Evolutionary conservation across 2,329 filamentous ascomycete species (phyloP), one percentile per base, ranked within the genome.

Genomic region (Polytolypa hystricis): DNA sequence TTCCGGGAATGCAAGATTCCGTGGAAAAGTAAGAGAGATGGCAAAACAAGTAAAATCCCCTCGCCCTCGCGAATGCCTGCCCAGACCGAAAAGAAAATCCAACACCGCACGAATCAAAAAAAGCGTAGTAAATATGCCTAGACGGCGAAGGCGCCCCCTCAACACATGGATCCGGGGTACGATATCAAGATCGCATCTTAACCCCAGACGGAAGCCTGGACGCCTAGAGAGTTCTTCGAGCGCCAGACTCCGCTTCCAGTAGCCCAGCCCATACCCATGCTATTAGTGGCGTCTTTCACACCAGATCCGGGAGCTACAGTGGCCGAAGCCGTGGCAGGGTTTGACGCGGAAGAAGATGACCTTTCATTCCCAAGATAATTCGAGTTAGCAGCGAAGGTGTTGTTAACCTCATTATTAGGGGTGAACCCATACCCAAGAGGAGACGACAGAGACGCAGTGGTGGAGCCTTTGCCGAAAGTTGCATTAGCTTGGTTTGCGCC

Each of bases 151-250:
- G n/a, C n/a, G n/a, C n/a, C n/a, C n/a, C n/a, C n/a, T n/a, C n/a
- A n/a, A n/a, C n/a, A n/a, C n/a, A n/a, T n/a, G n/a, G n/a, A n/a
- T n/a, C n/a, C n/a, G n/a, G n/a, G n/a, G n/a, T n/a, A n/a, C n/a
- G n/a, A n/a, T n/a, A n/a, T n/a, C n/a, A n/a, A n/a, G n/a, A n/a
- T n/a, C n/a, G n/a, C 21, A 25, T n/a, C 21, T 30, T 79, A 95
- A 50, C 87, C 87, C 87, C 87, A 96, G 49, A 95, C 89, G 46
- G 85, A 93, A 46, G 87, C 86, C 58, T 93, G 85, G 43, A 87
- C 82, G 46, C 86, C 84, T 43, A 93, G 77, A 34, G 77, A 76
- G 46, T 79, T 83, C 53, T 83, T 84, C 52, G 79, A 80, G 41
- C 85, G 83, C 87, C 87, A 94, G 30, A 89, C 84, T 26, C 79